A percentile compares a stretch with the other conserved stretches of the same genome.
phyloP scores from a whole-genome alignment of 2,329 filamentous ascomycete genomes.

The Pyrenophora teres region DNA sequence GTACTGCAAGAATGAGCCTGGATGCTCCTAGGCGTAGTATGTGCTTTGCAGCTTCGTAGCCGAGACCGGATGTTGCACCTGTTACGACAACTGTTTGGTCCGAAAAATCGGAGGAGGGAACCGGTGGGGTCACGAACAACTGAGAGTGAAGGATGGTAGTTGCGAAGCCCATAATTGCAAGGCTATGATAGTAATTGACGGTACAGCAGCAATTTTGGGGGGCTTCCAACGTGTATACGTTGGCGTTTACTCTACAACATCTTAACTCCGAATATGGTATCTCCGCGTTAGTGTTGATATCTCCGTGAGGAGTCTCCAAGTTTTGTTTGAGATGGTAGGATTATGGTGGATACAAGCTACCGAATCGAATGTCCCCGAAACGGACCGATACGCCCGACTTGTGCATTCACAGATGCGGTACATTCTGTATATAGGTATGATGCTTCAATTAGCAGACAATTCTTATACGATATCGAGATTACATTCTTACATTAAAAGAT shows the following conservation, averaged over 20 bases:
- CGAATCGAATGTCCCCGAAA: conserved; percentile 3
- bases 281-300: background rate
- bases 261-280: background rate
- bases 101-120: conserved; percentile 30
- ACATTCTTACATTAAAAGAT: background rate
- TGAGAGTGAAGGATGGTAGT: conserved; percentile 45
- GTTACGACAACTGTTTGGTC: conserved; percentile 53
- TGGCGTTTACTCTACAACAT: background rate
- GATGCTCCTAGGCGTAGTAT: conserved; percentile 47
- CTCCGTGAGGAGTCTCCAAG: background rate
- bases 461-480: background rate
- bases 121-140: conserved; percentile 43
- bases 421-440: background rate
- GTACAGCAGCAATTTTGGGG: background rate
- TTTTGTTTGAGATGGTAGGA: background rate
- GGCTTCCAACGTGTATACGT: background rate
- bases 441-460: background rate
- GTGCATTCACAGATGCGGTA: background rate
- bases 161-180: conserved; percentile 1
- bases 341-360: background rate
- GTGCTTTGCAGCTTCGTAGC: conserved; percentile 52
- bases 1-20: conserved; percentile 53
- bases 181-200: background rate
- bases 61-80: conserved; percentile 54
- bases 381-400: background rate